Evolutionary conservation across 139 green algal species (phyloP).

Genomic region (Ettlia oleoabundans): DNA sequence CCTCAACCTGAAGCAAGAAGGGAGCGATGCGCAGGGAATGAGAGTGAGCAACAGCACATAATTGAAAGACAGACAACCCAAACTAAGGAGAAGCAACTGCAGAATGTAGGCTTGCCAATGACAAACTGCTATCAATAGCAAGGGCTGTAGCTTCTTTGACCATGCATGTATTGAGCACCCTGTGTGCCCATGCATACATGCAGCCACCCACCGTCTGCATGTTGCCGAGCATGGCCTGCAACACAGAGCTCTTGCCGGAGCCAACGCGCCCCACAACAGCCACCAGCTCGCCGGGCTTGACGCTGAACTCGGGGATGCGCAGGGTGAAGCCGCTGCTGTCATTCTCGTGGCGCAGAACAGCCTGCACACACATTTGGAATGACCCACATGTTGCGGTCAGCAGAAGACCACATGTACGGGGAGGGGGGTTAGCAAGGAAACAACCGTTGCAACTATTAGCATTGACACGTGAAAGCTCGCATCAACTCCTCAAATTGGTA

Average conservation of each 20-base stretch:
- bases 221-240: constrained; percentile 75
- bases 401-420: not conserved
- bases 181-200: no score
- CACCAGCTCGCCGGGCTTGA: constrained; percentile 67
- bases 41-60: no score
- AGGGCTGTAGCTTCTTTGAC: no score
- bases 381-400: no score
- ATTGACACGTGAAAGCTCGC: no score
- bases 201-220: constrained; percentile 63
- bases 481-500: no score
- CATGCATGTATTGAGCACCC: not conserved
- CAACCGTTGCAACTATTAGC: no score
- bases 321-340: constrained; percentile 53
- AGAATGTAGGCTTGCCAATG: no score
- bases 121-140: no score
- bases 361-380: no score
- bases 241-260: constrained; percentile 77
- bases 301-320: constrained; percentile 57
- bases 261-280: constrained; percentile 80
- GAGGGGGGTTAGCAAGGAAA: not conserved
- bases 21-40: not conserved
- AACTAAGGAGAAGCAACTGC: no score
- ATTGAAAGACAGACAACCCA: no score
- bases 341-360: constrained; percentile 57
- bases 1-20: constrained; percentile 39